Base-by-base conservation (phyloP, 164 flowering plant genomes). In the Aristolochia californica region DNA sequence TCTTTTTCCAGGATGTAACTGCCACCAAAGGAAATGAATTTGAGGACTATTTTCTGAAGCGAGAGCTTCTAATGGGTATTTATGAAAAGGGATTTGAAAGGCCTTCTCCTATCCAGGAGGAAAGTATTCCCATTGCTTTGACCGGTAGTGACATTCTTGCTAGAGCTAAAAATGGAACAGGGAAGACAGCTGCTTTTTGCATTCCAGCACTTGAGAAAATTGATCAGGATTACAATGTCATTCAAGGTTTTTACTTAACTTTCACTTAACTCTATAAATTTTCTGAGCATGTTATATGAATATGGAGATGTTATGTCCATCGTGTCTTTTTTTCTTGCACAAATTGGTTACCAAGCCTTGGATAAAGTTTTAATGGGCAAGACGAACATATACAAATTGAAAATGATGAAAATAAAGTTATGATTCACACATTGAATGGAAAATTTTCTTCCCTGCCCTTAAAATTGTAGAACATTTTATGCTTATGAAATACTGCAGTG, bases 1-100 rank as follows among this genome's bases (percentile, higher is more conserved):
- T 34, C 40, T 50, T 16, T 43, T 21, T 68, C 38, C 78, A 93
- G 99, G 99, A 93, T 82, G 99, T 93, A 43, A 93, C 97, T 59
- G 99, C 97, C 53, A 93, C 99, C 13, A 93, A 93, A 71, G 99
- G 99, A 72, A 93, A 93, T 84, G 99, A 93, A 63, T 93, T 93
- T 71, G 99, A 93, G 68, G 99, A 93, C 72, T 93, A 93, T 66
- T 93, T 93, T 75, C 69, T 93, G 68, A 93, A 93, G 56, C 87
- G 99, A 40, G 97, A 93, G 73, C 72, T 93, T 63, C 91, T 93
- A 53, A 93, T 87, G 97, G 99, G 97, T 55, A 93, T 93, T 59
- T 93, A 85, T 74, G 99, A 93, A 80, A 93, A 93, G 73, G 99
- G 99, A 5, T 93, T 93, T 74, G 99, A 93, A 68, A 85, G 85